Conservation (phyloP, 441 rosid genomes). For the Pelargonium cotyledonis region DNA sequence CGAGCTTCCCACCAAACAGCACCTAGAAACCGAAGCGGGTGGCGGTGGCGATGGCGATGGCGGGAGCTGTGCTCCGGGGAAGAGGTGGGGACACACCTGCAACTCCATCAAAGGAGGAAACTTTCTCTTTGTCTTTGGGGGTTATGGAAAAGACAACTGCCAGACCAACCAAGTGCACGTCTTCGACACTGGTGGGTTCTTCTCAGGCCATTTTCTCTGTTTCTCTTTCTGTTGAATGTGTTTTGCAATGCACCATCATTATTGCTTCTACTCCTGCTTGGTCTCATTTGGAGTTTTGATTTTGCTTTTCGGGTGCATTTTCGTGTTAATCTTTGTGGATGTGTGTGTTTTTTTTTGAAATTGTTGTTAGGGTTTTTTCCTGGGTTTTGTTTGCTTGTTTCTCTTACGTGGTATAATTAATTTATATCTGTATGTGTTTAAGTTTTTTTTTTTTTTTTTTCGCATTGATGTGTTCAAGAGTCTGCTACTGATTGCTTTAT, state of each 20-base stretch:
- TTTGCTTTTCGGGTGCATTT: too few relatives aligned
- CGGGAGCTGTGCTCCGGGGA: constrained; percentile 46
- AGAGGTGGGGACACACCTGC: constrained; percentile 98
- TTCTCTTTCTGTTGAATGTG: not conserved
- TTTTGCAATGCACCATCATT: not conserved
- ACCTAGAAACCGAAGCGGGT: constrained; percentile 30
- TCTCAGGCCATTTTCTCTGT: not conserved
- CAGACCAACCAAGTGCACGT: constrained; percentile 96
- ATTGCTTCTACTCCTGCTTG: not conserved
- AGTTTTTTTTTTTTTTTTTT: not conserved
- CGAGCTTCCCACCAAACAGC: constrained; percentile 29
- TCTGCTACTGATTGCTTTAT: constrained; percentile 6
- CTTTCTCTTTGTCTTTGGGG: constrained; percentile 89
- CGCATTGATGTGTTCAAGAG: constrained; percentile 14
- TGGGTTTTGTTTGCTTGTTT: constrained; percentile 14
- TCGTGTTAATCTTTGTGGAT: not conserved
- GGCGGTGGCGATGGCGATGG: constrained; percentile 28
- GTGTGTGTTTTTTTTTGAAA: not conserved
- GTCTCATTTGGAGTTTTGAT: too few relatives aligned
- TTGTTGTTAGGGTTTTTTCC: constrained; percentile 8
- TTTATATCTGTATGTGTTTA: not conserved
- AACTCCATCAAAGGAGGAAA: constrained; percentile 76
- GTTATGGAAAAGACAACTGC: constrained; percentile 85
- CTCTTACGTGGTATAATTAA: not conserved
- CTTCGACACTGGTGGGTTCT: constrained; percentile 76